Conservation (phyloP, 495 filamentous ascomycete genomes). For the Chlorociboria aeruginascens region DNA sequence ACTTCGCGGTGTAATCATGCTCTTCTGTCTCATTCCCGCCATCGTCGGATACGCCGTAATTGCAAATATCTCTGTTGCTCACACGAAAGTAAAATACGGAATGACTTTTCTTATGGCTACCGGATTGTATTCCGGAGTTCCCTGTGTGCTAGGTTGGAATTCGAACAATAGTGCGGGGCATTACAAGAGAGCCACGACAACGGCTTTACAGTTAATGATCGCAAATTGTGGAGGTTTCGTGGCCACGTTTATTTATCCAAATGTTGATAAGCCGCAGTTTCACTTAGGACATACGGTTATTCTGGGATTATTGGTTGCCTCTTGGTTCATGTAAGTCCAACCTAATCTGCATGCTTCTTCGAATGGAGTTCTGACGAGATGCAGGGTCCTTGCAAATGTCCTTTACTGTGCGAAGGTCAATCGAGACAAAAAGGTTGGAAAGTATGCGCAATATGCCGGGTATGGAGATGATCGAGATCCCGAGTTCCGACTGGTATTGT, state of each 20-base stretch:
- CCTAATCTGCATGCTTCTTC: not conserved
- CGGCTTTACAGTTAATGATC: slow-evolving; percentile 74
- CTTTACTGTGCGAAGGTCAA: slow-evolving; percentile 57
- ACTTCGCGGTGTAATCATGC: slow-evolving; percentile 43
- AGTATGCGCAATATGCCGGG: slow-evolving; percentile 45
- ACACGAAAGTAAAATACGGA: slow-evolving; percentile 54
- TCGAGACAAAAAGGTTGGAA: slow-evolving; percentile 48
- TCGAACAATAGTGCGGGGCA: slow-evolving; percentile 74
- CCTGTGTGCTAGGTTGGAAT: slow-evolving; percentile 69
- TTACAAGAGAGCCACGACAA: slow-evolving; percentile 66
- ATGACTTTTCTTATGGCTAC: slow-evolving; percentile 60
- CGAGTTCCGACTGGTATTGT: slow-evolving; percentile 50
- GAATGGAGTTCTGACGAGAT: not conserved
- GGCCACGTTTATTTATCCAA: slow-evolving; percentile 57
- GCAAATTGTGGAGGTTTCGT: slow-evolving; percentile 64
- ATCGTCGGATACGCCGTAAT: slow-evolving; percentile 62
- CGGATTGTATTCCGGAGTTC: slow-evolving; percentile 70
- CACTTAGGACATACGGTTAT: slow-evolving; percentile 48
- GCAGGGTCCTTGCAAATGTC: slow-evolving; percentile 51
- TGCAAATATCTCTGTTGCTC: slow-evolving; percentile 38
- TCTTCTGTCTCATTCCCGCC: slow-evolving; percentile 32
- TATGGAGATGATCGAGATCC: slow-evolving; percentile 58
- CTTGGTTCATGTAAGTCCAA: slow-evolving; percentile 52
- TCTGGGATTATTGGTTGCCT: slow-evolving; percentile 41
- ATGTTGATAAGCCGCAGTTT: slow-evolving; percentile 43